These are phyloP conservation scores for Luvunga scandens DNA, from an alignment of 345 rosid genomes.

Conservation along the genomic window DNA sequence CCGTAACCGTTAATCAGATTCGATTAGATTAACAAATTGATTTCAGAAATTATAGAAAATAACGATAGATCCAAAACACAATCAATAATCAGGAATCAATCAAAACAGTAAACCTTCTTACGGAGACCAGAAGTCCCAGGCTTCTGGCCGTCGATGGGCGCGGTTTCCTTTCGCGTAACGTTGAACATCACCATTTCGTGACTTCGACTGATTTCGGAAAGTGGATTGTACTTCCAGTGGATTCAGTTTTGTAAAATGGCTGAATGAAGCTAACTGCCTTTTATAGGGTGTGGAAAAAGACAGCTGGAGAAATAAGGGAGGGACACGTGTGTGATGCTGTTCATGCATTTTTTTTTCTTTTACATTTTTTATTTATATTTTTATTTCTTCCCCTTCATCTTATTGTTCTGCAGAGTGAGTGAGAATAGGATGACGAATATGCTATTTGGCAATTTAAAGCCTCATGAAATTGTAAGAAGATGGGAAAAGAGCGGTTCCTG, in stretches of 20 bases:
- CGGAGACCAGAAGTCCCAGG: conserved; percentile 99
- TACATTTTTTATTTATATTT: neutral
- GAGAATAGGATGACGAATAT: neutral
- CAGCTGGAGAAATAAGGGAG: neutral
- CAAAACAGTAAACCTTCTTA: conserved; percentile 62
- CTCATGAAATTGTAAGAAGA: neutral
- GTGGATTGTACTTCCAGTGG: neutral
- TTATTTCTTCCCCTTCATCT: neutral
- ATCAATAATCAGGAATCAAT: neutral
- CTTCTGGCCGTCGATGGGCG: conserved; percentile 89
- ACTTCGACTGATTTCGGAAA: neutral
- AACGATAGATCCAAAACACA: neutral
- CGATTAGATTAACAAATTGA: neutral
- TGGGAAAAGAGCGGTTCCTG: conserved; percentile 1
- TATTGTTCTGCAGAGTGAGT: neutral
- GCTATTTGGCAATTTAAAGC: neutral
- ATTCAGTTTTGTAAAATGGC: neutral
- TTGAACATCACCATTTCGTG: conserved; percentile 56
- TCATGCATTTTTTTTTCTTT: neutral
- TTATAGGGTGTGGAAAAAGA: neutral
- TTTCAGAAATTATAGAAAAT: neutral
- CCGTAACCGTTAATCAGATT: neutral
- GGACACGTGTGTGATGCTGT: neutral
- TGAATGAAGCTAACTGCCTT: neutral
- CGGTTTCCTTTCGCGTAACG: conserved; percentile 55